phyloP scores from a whole-genome alignment of 1,284 basidiomycete genomes.

The Inonotus hispidus region DNA sequence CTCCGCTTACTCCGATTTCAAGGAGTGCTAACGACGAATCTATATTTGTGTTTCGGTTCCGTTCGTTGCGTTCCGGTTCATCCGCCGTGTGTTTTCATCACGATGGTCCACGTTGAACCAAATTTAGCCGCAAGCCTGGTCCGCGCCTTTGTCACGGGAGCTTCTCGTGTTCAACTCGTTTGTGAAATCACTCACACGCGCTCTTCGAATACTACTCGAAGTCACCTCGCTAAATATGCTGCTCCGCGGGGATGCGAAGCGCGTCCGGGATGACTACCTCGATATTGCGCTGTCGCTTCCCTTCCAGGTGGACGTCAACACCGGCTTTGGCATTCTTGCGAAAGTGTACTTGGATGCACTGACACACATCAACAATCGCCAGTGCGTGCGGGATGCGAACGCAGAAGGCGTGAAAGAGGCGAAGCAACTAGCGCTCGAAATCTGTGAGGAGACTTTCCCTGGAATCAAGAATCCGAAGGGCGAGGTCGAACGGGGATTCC shows the following conservation, averaged over 20 bases:
- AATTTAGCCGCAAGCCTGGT: conserved; percentile 78
- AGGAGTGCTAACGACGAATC: not conserved
- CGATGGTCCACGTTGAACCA: not conserved
- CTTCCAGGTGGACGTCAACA: conserved; percentile 96
- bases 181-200: conserved; percentile 83
- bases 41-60: conserved; percentile 6
- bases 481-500: conserved; percentile 93
- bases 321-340: conserved; percentile 94
- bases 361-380: conserved; percentile 77
- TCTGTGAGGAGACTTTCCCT: conserved; percentile 91
- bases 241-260: conserved; percentile 80
- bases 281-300: conserved; percentile 89
- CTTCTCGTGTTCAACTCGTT: conserved; percentile 98
- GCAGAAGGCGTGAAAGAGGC: conserved; percentile 76
- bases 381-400: conserved; percentile 68
- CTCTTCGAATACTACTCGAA: conserved; percentile 87
- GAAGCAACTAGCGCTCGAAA: conserved; percentile 83
- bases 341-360: conserved; percentile 95
- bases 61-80: not conserved
- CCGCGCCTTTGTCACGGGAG: conserved; percentile 92
- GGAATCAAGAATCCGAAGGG: conserved; percentile 83
- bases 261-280: conserved; percentile 84
- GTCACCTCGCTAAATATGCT: conserved; percentile 91
- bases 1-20: not conserved
- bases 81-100: conserved; percentile 1